phyloP scores from a whole-genome alignment of 1,139 yeast genomes.

The Citeromyces hawaiiensis region DNA sequence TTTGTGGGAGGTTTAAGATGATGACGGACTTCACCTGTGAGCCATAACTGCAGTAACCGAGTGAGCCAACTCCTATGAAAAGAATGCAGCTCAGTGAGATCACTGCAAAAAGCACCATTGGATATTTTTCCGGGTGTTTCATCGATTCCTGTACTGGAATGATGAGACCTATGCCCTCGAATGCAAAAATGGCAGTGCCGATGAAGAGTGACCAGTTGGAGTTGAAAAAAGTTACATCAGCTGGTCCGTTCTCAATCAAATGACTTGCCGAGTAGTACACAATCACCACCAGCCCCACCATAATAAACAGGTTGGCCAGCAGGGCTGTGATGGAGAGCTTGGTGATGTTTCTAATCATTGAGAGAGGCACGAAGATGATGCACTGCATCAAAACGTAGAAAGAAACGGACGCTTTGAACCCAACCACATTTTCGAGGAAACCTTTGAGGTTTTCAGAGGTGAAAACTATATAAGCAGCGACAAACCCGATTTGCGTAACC shows the following conservation, averaged over 20 bases:
- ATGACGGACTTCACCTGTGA: slow-evolving; percentile 54
- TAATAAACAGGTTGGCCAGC: slow-evolving; percentile 51
- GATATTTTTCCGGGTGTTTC: slow-evolving; percentile 61
- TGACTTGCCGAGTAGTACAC: slow-evolving; percentile 40
- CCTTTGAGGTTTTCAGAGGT: slow-evolving; percentile 58
- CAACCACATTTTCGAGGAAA: slow-evolving; percentile 34
- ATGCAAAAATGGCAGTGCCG: slow-evolving; percentile 74
- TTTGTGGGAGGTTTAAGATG: slow-evolving; percentile 57
- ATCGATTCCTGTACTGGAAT: slow-evolving; percentile 69
- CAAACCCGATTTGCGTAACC: slow-evolving; percentile 64
- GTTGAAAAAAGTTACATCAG: slow-evolving; percentile 35
- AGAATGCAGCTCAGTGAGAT: slow-evolving; percentile 44
- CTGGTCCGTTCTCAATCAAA: slow-evolving; percentile 30
- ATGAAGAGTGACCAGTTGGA: slow-evolving; percentile 61
- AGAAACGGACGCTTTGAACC: slow-evolving; percentile 20
- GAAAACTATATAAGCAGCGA: slow-evolving; percentile 63
- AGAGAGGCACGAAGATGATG: slow-evolving; percentile 48
- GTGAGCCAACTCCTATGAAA: slow-evolving; percentile 47
- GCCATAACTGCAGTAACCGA: slow-evolving; percentile 65
- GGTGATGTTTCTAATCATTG: slow-evolving; percentile 58
- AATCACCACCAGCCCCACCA: slow-evolving; percentile 51
- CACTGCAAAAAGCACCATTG: slow-evolving; percentile 45
- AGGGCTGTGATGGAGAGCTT: slow-evolving; percentile 57
- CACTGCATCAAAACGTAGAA: slow-evolving; percentile 41
- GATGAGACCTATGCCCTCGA: slow-evolving; percentile 70